Evolutionary conservation across 306 rosid species (phyloP).

Genomic region (Begonia fuchsioides): DNA sequence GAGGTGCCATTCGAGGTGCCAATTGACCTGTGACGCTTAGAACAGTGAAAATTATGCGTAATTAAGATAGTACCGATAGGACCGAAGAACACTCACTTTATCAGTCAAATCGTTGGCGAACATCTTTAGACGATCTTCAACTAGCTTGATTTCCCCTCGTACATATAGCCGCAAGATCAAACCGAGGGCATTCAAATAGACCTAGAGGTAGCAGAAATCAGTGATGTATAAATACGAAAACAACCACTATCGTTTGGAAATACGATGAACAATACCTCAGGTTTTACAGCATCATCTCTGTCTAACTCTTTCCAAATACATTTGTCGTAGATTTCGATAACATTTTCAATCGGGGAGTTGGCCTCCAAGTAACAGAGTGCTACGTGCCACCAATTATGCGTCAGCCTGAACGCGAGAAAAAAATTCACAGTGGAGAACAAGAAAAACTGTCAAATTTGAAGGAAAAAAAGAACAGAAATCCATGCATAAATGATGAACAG

Average conservation of each 20-base stretch:
- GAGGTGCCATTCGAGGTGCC: constrained; percentile 77
- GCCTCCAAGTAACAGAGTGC: constrained; percentile 91
- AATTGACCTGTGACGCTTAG: constrained; percentile 33
- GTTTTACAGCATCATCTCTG: constrained; percentile 28
- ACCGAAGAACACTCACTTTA: constrained; percentile 32
- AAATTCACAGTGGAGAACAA: no score
- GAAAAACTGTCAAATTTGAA: no score
- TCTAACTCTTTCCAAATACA: constrained; percentile 80
- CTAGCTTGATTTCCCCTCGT: constrained; percentile 31
- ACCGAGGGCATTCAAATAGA: constrained; percentile 69
- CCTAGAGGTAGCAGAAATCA: constrained; percentile 27
- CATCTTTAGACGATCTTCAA: constrained; percentile 38
- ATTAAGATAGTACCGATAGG: neutral
- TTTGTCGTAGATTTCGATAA: constrained; percentile 52
- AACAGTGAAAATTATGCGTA: no score
- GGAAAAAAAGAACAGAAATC: constrained; percentile 2
- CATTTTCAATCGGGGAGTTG: constrained; percentile 33
- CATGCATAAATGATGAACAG: constrained; percentile 56
- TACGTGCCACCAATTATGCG: constrained; percentile 99
- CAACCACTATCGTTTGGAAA: constrained; percentile 1
- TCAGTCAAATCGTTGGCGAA: constrained; percentile 34
- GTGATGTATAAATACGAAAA: constrained; percentile 7
- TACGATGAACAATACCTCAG: constrained; percentile 35
- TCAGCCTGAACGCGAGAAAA: constrained; percentile 39
- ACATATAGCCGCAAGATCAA: constrained; percentile 54